A percentile compares a stretch with the other conserved stretches of the same genome.
Evolutionary conservation across 345 rosid genomes (phyloP).

Genomic region (Dipteronia sinensis): DNA sequence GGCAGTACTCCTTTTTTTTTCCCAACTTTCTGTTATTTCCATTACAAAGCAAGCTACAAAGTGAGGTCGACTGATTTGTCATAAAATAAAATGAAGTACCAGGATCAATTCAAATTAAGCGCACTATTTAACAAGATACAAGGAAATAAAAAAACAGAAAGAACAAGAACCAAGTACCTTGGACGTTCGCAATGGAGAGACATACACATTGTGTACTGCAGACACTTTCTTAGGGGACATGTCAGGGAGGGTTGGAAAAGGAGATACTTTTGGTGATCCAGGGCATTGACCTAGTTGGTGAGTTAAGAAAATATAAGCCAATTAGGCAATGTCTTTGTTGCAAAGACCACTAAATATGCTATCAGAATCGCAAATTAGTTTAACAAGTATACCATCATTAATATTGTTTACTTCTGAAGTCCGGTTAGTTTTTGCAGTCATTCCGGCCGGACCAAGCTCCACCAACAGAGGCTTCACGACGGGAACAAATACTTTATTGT

Average conservation of each 20-base stretch:
- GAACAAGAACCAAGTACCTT: slow-evolving; percentile 55
- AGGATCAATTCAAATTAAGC: neutral
- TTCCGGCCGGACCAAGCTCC: slow-evolving; percentile 73
- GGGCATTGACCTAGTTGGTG: slow-evolving; percentile 69
- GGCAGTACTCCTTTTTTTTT: neutral
- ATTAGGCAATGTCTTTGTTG: slow-evolving; percentile 18
- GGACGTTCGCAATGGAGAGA: slow-evolving; percentile 91
- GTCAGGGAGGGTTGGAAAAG: slow-evolving; percentile 90
- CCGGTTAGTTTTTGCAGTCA: slow-evolving; percentile 36
- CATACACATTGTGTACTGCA: slow-evolving; percentile 83
- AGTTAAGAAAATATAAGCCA: slow-evolving; percentile 19
- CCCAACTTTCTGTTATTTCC: neutral
- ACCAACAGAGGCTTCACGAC: slow-evolving; percentile 79
- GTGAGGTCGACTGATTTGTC: neutral
- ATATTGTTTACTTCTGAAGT: slow-evolving; percentile 55
- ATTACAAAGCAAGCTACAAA: neutral
- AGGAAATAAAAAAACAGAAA: neutral
- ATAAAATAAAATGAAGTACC: neutral
- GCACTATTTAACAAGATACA: neutral
- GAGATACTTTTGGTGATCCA: slow-evolving; percentile 80
- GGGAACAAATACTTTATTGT: slow-evolving; percentile 88
- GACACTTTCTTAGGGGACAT: slow-evolving; percentile 98
- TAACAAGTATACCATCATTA: slow-evolving; percentile 52
- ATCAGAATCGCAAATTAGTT: neutral
- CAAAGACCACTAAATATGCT: neutral